Evolutionary conservation across 179 eudicot genomes (phyloP), one percentile per base, ranked within the genome.

Genomic region (Beta corolliflora): DNA sequence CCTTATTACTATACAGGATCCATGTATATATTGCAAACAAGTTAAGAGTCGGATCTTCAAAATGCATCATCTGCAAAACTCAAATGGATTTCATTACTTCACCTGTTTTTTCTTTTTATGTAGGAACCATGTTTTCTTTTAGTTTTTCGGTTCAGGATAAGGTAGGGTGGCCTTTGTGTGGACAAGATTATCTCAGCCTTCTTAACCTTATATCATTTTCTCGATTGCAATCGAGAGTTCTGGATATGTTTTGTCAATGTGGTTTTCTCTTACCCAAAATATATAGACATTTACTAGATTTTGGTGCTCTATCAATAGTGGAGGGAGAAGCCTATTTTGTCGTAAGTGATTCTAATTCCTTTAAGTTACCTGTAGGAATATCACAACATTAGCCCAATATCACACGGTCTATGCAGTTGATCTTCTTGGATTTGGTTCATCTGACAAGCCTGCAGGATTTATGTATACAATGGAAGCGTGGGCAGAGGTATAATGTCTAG

Each of bases 401-500:
- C 85, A 85, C 52, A 88, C 77, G 21, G 99, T 95, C 21, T 95
- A 95, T 81, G 95, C 93, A 46, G 84, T 95, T 79, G 99, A 95
- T 87, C 97, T 95, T 79, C 89, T 95, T 75, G 97, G 98, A n/a
- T 95, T 95, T 88, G 98, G 98, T 56, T 87, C 86, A 77, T 95
- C 98, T 11, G 98, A 95, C 75, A 93, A 95, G 89, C 98, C 98
- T 64, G 63, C 44, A 64, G 97, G 92, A 66, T 95, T 91, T 83
- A 77, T 80, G 79, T 95, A 95, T 83, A 89, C 94, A 41, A 93
- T 92, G 97, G 98, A 95, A 86, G 72, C 73, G 45, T 95, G 98
- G 98, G 91, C 97, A 55, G 91, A 89, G 97, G 95, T 92, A 83
- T 61, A 77, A n/a, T 58, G 31, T 65, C 21, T 63, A 15, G 55